A percentile compares a stretch with the other conserved stretches of the same genome.
These are phyloP conservation scores for Yamadazyma aaseri DNA, from an alignment of 1,139 yeast species.

Conservation along the genomic window DNA sequence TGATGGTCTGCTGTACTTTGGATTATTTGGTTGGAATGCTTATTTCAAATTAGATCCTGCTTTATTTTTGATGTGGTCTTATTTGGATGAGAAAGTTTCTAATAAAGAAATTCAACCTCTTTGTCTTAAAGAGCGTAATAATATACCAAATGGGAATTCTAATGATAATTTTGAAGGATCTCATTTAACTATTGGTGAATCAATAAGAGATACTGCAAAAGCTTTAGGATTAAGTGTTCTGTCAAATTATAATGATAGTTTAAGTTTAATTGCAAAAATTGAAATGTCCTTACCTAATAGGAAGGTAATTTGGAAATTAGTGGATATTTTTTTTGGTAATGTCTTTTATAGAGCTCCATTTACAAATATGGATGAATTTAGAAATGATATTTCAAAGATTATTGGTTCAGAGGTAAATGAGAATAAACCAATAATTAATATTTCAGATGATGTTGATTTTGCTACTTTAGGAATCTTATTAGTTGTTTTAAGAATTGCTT, in stretches of 20 bases:
- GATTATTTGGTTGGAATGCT: slow-evolving; percentile 37
- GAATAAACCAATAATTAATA: slow-evolving; percentile 15
- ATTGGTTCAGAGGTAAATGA: slow-evolving; percentile 23
- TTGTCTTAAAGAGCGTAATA: too few species aligned
- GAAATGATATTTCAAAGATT: slow-evolving; percentile 18
- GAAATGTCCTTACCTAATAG: slow-evolving; percentile 42
- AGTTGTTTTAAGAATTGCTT: slow-evolving; percentile 26
- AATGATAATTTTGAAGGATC: neutral
- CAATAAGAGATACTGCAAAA: slow-evolving; percentile 3
- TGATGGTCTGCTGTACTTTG: slow-evolving; percentile 11
- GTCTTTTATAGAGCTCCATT: slow-evolving; percentile 48
- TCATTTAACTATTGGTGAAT: slow-evolving; percentile 2
- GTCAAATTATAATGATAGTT: neutral
- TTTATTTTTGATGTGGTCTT: slow-evolving; percentile 1
- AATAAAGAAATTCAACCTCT: neutral
- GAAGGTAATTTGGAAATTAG: slow-evolving; percentile 43
- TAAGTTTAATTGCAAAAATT: slow-evolving; percentile 27
- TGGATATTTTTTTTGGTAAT: slow-evolving; percentile 43
- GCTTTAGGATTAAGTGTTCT: slow-evolving; percentile 4
- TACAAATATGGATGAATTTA: slow-evolving; percentile 38
- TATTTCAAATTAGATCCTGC: slow-evolving; percentile 24
- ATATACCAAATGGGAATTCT: too few species aligned
- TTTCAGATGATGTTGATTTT: slow-evolving; percentile 27
- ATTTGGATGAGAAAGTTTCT: neutral
- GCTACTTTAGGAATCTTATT: slow-evolving; percentile 31